Percentiles rank a stretch among this genome's conserved stretches.
Conservation (phyloP, 164 flowering plant species). For the Aristolochia contorta region DNA sequence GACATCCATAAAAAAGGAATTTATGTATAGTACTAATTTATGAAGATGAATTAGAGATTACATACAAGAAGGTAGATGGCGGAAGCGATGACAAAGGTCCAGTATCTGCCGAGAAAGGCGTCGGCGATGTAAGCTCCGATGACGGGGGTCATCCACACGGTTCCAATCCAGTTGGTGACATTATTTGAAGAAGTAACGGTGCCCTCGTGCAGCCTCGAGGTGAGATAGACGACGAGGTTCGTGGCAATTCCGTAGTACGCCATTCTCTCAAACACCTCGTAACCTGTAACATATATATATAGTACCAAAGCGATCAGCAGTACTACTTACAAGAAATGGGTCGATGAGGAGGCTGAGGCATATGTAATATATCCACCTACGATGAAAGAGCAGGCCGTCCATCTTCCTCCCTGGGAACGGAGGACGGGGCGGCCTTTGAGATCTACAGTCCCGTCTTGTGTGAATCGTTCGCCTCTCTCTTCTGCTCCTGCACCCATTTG, state of each 20-base stretch:
- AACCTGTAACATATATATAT: constrained; percentile 9
- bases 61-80: constrained; percentile 18
- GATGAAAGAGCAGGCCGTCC: constrained; percentile 62
- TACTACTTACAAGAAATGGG: no score
- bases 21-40: no score
- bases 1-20: no score
- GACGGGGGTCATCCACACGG: constrained; percentile 22
- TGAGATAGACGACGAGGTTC: constrained; percentile 22
- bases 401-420: constrained; percentile 45
- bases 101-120: constrained; percentile 20
- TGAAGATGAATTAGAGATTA: no score
- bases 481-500: constrained; percentile 14
- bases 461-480: constrained; percentile 30
- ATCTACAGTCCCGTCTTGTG: constrained; percentile 65
- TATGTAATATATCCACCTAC: constrained; percentile 40
- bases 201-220: constrained; percentile 20
- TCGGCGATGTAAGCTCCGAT: constrained; percentile 25
- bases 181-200: constrained; percentile 24
- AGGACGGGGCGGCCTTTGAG: constrained; percentile 48
- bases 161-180: constrained; percentile 29
- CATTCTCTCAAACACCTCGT: constrained; percentile 28
- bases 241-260: constrained; percentile 25
- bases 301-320: not conserved
- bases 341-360: no score
- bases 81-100: constrained; percentile 21